phyloP scores from a whole-genome alignment of 305 asterid genomes.

The Plantago rigida region DNA sequence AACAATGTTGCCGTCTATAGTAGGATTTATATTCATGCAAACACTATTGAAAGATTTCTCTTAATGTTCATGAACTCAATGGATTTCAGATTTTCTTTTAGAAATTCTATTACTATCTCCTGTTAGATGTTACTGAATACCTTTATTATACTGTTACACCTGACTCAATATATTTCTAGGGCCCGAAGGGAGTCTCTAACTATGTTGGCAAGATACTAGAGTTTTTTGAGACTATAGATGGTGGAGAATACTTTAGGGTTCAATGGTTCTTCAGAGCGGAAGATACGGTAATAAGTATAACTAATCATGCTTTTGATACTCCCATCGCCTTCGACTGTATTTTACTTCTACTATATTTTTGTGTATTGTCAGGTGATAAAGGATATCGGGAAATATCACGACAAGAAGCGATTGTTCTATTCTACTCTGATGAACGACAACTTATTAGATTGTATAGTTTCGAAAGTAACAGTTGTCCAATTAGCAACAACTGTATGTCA shows the following conservation, averaged over 20 bases:
- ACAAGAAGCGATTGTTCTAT: slow-evolving; percentile 71
- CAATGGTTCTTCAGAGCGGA: slow-evolving; percentile 74
- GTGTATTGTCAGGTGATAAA: slow-evolving; percentile 51
- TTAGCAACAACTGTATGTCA: slow-evolving; percentile 24
- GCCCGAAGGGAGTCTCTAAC: no score
- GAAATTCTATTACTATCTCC: no score
- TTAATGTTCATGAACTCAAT: no score
- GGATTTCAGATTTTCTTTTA: no score
- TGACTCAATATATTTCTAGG: no score
- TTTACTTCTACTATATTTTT: slow-evolving; percentile 4
- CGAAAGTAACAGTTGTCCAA: slow-evolving; percentile 54
- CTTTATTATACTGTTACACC: no score
- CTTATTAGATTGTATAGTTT: slow-evolving; percentile 68
- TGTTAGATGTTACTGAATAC: no score
- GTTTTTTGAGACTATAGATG: slow-evolving; percentile 47
- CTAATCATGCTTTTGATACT: not conserved
- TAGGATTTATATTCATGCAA: no score
- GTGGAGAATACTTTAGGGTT: slow-evolving; percentile 45
- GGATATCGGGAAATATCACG: slow-evolving; percentile 49
- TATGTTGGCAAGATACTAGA: slow-evolving; percentile 52
- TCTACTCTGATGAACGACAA: slow-evolving; percentile 73
- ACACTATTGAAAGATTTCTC: no score
- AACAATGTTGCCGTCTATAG: no score
- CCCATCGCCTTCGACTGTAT: not conserved
- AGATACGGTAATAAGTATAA: slow-evolving; percentile 39